phyloP scores from a whole-genome alignment of 345 rosid genomes.

The Trapa bicornis region DNA sequence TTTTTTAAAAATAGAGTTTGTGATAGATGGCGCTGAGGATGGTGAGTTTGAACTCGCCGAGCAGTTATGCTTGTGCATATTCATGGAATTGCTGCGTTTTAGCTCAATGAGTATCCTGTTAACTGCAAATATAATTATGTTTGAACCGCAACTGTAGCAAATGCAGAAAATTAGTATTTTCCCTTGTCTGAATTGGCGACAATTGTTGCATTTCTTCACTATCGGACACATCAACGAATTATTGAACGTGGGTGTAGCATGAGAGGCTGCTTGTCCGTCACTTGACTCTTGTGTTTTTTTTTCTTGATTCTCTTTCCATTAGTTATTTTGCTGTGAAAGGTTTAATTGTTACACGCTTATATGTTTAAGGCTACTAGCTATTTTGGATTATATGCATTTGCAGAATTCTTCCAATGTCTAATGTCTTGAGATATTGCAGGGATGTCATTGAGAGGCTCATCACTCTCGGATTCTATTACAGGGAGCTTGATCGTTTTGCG shows the following conservation, averaged over 20 bases:
- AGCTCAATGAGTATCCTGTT: not conserved
- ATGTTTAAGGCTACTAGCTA: no score
- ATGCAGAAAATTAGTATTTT: not conserved
- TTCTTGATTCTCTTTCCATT: not conserved
- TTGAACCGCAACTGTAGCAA: not conserved
- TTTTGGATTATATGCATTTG: not conserved
- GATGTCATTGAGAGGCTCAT: constrained; percentile 79
- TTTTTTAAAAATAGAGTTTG: not conserved
- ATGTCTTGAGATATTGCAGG: constrained; percentile 25
- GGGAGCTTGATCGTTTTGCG: constrained; percentile 83
- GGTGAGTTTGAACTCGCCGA: not conserved
- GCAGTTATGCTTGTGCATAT: no score
- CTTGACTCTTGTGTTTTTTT: not conserved
- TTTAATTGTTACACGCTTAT: not conserved
- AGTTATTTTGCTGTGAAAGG: not conserved
- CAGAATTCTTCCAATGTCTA: not conserved
- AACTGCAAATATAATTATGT: not conserved
- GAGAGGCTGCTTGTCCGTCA: not conserved
- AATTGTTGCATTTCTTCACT: not conserved
- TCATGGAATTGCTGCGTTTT: not conserved
- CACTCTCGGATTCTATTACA: constrained; percentile 72
- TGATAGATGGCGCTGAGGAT: not conserved
- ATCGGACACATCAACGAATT: not conserved
- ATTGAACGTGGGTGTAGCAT: not conserved
- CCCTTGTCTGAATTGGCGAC: not conserved